These are phyloP conservation scores for Fusarium incarnatum DNA, from an alignment of 2,329 filamentous ascomycete genomes.

Conservation along the genomic window DNA sequence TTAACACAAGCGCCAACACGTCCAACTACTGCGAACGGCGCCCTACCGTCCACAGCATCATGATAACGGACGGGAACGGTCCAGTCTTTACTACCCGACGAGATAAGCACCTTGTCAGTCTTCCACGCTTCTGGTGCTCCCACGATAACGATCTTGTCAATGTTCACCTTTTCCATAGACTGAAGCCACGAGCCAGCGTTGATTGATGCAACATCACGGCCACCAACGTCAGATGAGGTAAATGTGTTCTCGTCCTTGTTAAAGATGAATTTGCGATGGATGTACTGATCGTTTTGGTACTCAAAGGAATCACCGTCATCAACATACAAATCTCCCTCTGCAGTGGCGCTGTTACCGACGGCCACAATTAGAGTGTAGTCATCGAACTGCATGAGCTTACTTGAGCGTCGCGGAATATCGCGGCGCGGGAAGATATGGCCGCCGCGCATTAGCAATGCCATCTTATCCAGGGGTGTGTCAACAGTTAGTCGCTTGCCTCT, in stretches of 20 bases:
- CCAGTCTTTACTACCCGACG: slow-evolving; percentile 64
- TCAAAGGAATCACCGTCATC: slow-evolving; percentile 97
- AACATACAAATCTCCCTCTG: slow-evolving; percentile 85
- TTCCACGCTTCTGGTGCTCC: slow-evolving; percentile 80
- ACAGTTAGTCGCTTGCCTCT: slow-evolving; percentile 78
- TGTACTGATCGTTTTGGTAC: slow-evolving; percentile 85
- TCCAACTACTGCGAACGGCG: slow-evolving; percentile 65
- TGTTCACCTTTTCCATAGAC: slow-evolving; percentile 78
- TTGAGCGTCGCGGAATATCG: slow-evolving; percentile 86
- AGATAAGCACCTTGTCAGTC: slow-evolving; percentile 69
- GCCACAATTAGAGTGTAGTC: slow-evolving; percentile 89
- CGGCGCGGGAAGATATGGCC: slow-evolving; percentile 93
- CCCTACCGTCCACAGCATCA: slow-evolving; percentile 58
- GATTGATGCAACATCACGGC: slow-evolving; percentile 63
- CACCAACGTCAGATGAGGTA: slow-evolving; percentile 73
- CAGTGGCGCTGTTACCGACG: slow-evolving; percentile 69
- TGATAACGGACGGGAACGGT: slow-evolving; percentile 71
- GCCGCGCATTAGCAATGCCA: slow-evolving; percentile 91
- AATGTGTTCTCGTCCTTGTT: slow-evolving; percentile 63
- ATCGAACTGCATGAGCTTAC: slow-evolving; percentile 90
- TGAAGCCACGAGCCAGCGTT: slow-evolving; percentile 78
- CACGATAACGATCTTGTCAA: slow-evolving; percentile 88
- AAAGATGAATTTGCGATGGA: slow-evolving; percentile 84
- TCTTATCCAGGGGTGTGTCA: slow-evolving; percentile 82
- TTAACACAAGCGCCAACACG: slow-evolving; percentile 57